A percentile compares a stretch with the other conserved stretches of the same genome.
These are phyloP conservation scores for Scytalidium lignicola DNA, from an alignment of 2,329 filamentous ascomycete species.

Conservation along the genomic window DNA sequence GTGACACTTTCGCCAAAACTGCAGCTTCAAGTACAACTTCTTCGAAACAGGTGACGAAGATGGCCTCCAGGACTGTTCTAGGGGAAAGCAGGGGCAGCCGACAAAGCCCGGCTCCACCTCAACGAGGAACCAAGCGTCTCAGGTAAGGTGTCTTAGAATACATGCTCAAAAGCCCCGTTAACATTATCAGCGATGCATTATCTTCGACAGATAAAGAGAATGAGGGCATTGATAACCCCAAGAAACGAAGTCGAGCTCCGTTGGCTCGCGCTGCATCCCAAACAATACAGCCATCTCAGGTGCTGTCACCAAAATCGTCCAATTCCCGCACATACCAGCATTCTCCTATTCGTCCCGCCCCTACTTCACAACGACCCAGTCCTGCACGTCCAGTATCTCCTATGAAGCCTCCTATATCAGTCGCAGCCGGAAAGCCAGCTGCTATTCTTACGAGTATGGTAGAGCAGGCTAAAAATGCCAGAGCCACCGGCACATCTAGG, in stretches of 20 bases:
- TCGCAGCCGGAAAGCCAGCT: slow-evolving; percentile 29
- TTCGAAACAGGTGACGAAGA: slow-evolving; percentile 8
- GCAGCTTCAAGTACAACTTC: slow-evolving; percentile 9
- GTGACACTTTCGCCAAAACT: slow-evolving; percentile 10
- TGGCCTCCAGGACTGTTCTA: slow-evolving; percentile 20
- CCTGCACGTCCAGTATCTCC: slow-evolving; percentile 57
- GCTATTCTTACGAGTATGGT: slow-evolving; percentile 52
- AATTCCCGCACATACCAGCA: slow-evolving; percentile 55
- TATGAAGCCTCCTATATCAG: slow-evolving; percentile 43
- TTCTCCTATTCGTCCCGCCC: slow-evolving; percentile 20
- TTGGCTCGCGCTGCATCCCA: slow-evolving; percentile 34
- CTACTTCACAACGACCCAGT: slow-evolving; percentile 52
- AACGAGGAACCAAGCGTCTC: slow-evolving; percentile 40
- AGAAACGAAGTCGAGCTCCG: slow-evolving; percentile 49
- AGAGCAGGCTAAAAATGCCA: slow-evolving; percentile 53
- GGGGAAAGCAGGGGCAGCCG: slow-evolving; percentile 17
- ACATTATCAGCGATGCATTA: slow-evolving; percentile 52
- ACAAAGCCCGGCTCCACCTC: slow-evolving; percentile 20
- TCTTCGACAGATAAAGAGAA: slow-evolving; percentile 74
- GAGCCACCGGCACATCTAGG: slow-evolving; percentile 38
- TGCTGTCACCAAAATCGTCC: slow-evolving; percentile 59
- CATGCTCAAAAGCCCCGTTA: slow-evolving; percentile 10
- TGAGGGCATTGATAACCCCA: slow-evolving; percentile 58
- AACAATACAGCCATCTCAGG: slow-evolving; percentile 45
- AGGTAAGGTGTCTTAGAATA: slow-evolving; percentile 38